Base-by-base conservation (phyloP, 2,329 filamentous ascomycete species). In the Botryotinia globosa region DNA sequence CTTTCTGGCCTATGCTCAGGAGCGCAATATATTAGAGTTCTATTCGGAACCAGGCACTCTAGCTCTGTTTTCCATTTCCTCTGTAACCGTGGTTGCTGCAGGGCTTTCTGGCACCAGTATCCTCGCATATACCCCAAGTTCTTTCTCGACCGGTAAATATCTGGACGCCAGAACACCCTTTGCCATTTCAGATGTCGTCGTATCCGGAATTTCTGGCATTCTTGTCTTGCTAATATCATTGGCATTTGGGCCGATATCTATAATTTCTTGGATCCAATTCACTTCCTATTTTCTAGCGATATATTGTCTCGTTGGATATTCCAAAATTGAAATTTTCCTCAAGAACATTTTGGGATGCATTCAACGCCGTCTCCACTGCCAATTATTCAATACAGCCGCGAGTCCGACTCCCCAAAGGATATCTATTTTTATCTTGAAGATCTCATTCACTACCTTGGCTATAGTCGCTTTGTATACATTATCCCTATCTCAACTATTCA, bases 41-140 rank as follows among this genome's bases (percentile, higher is more conserved):
- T 25, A 18, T 54, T 37, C 37, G 7, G 22, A 66, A 14, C 22
- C n/a, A 10, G 14, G n/a, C 22, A 45, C 29, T 20, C 4, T 42
- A 14, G 29, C 56, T 10, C 32, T 65, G 14, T 51, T 71, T n/a
- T 29, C 39, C 9, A 39, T 66, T 18, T 39, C 59, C 12, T 39
- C 73, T n/a, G 48, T 51, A 18, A 73, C 73, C 14, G 69, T 76
- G 6, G 44, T 76, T 64, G 75, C 71, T 12, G 69, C 75, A 34
- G 66, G 62, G 29, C 73, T 78, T 18, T 73, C 75, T 37, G 77
- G 77, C 16, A 74, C 74, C 29, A 75, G 72, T 34, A 42, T 76
- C 9, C 32, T 77, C 63, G 70, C 72, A 39, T 78, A 77, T 59
- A 75, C 74, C 18, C 78, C 76, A 6, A 75, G 77, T 7, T 76